Evolutionary conservation across 441 rosid genomes (phyloP).

Genomic region (Syzygium malaccense): DNA sequence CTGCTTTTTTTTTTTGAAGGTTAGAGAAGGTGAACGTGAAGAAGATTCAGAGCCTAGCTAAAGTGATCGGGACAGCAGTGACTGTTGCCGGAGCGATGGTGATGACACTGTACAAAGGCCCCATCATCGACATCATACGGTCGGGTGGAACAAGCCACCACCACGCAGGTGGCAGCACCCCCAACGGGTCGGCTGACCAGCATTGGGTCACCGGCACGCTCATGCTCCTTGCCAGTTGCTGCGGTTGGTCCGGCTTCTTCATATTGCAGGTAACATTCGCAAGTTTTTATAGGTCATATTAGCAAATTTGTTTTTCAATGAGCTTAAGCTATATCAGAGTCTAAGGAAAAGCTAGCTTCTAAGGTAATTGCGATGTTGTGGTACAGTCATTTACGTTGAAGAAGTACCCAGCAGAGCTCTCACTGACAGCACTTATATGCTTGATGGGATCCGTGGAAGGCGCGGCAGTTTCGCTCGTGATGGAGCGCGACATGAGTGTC

Average conservation of each 20-base stretch:
- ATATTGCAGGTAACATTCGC: constrained; percentile 61
- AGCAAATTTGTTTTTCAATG: neutral
- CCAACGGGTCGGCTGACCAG: constrained; percentile 20
- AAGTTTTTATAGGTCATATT: neutral
- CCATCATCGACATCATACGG: constrained; percentile 45
- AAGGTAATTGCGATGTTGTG: neutral
- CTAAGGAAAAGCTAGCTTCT: neutral
- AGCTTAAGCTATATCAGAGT: neutral
- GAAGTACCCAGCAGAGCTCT: constrained; percentile 88
- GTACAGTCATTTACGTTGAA: constrained; percentile 67
- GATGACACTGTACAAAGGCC: constrained; percentile 93
- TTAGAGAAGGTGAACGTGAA: constrained; percentile 59
- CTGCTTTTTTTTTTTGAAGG: constrained; percentile 13
- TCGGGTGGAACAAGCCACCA: constrained; percentile 24
- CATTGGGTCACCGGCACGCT: constrained; percentile 74
- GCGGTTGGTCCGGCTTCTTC: constrained; percentile 75
- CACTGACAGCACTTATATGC: constrained; percentile 70
- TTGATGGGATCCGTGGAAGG: constrained; percentile 71
- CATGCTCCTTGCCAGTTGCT: constrained; percentile 50
- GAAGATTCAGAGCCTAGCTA: constrained; percentile 62
- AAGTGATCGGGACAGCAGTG: constrained; percentile 67
- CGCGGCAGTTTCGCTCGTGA: constrained; percentile 40
- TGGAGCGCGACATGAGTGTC: constrained; percentile 66
- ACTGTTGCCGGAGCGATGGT: constrained; percentile 86
- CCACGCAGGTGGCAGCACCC: constrained; percentile 11